A percentile compares a stretch with the other conserved stretches of the same genome.
phyloP scores from a whole-genome alignment of 2,329 filamentous ascomycete genomes.

The Lasiodiplodia gonubiensis region DNA sequence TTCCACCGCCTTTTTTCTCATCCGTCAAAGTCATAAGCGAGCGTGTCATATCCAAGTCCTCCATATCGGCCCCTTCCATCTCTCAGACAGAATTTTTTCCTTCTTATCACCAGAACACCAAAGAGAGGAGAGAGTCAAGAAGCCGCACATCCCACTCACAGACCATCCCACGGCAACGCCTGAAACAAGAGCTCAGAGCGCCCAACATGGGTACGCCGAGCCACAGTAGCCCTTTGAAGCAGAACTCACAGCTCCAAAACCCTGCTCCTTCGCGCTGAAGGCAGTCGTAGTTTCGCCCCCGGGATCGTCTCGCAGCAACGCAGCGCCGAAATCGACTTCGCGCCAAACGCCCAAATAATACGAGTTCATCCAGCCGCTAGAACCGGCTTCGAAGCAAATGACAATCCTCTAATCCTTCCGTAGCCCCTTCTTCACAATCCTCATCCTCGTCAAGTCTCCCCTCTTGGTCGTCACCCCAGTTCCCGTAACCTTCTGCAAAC shows the following conservation, averaged over 20 bases:
- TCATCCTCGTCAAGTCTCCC: neutral
- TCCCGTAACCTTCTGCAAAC: neutral
- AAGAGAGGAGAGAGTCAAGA: neutral
- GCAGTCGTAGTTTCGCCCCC: neutral
- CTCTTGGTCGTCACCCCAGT: neutral
- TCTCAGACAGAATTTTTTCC: neutral
- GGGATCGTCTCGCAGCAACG: constrained; percentile 16
- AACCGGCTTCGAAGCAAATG: constrained; percentile 4
- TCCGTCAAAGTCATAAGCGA: neutral
- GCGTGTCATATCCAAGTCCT: neutral
- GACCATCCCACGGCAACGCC: constrained; percentile 19
- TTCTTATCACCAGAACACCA: neutral
- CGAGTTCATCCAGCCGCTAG: constrained; percentile 5
- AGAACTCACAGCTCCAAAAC: neutral
- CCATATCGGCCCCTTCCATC: neutral
- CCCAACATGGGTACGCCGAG: constrained; percentile 13
- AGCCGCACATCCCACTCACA: neutral
- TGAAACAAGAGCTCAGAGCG: neutral
- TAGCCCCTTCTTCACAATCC: neutral
- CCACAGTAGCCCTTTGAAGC: constrained; percentile 1
- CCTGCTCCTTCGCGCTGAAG: neutral
- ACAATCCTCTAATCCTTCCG: neutral
- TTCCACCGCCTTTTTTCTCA: too few species aligned
- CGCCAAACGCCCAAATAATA: neutral
- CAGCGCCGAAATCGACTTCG: neutral